Percentiles rank a stretch among this genome's conserved stretches.
Evolutionary conservation across 2,329 filamentous ascomycete genomes (phyloP).

Genomic region (Pleurostoma richardsiae): DNA sequence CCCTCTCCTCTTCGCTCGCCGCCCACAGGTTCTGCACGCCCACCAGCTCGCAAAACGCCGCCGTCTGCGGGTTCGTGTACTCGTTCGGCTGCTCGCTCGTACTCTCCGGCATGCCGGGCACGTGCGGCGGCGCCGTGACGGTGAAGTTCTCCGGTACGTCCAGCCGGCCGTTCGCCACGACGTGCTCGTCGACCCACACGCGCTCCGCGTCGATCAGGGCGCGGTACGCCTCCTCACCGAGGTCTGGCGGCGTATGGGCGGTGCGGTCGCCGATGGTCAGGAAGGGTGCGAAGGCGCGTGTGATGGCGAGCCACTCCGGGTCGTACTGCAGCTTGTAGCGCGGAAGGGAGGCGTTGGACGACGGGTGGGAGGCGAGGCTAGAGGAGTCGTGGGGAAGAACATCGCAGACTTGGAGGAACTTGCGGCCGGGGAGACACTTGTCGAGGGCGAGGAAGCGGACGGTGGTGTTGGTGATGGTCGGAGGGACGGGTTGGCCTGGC

Average conservation of each 20-base stretch:
- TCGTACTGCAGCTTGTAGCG: conserved; percentile 69
- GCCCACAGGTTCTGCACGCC: conserved; percentile 73
- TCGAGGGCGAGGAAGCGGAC: conserved; percentile 87
- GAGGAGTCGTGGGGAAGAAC: conserved; percentile 43
- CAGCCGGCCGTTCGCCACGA: conserved; percentile 59
- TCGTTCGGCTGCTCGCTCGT: conserved; percentile 65
- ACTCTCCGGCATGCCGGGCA: conserved; percentile 49
- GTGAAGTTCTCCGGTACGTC: conserved; percentile 74
- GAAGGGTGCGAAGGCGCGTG: conserved; percentile 67
- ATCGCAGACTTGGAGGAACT: conserved; percentile 77
- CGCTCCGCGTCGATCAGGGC: conserved; percentile 64
- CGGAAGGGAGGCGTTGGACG: background rate
- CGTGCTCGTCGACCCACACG: conserved; percentile 74
- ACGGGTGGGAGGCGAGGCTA: conserved; percentile 10
- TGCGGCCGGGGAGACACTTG: conserved; percentile 76
- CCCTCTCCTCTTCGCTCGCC: conserved; percentile 65
- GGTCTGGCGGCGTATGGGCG: conserved; percentile 49
- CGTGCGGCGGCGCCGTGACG: conserved; percentile 68
- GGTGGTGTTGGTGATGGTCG: conserved; percentile 68
- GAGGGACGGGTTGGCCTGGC: conserved; percentile 60
- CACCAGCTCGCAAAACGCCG: conserved; percentile 72
- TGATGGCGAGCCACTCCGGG: conserved; percentile 92
- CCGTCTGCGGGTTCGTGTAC: conserved; percentile 83
- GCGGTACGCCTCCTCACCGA: conserved; percentile 64
- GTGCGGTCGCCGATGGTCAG: conserved; percentile 58